Base-by-base conservation (phyloP, 306 rosid species). In the Parietaria judaica region DNA sequence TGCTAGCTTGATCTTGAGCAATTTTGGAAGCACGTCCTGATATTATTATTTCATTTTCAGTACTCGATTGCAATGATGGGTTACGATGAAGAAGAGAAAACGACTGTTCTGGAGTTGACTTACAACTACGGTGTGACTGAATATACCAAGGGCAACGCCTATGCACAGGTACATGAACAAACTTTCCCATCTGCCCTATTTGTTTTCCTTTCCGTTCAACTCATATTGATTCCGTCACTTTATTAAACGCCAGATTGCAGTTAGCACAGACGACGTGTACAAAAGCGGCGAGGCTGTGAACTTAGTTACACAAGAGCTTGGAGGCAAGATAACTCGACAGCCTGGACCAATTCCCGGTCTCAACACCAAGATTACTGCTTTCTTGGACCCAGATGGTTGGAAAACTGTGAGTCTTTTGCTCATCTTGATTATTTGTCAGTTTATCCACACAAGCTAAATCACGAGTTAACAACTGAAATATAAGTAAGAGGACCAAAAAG, bases 321-420 rank as follows among this genome's bases (percentile, higher is more conserved):
- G 98, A 68, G 98, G 98, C 57, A 92, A 92, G 88, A 80, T 92
- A 63, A 84, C 96, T 51, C 80, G 94, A 62, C 86, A 84, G 66
- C 80, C 98, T 31, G 98, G 98, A 63, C 88, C 98, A 35, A 72
- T 84, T 66, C 94, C 95, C 6, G 95, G 98, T 56, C 15, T 92
- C 54, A 86, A 83, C 84, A 92, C 98, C 68, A 92, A 92, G 72
- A 86, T 92, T 54, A 70, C 81, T 61, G 51, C 96, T 74, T 92
- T 92, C 79, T 68, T 92, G 53, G 95, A 92, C 68, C 96, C 96
- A 34, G 98, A 92, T 82, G 98, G 98, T 54, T 88, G 99, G 99
- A 92, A 92, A 79, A 88, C 96, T 56, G 99, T 92, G 73, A 80
- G 99, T 77, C 39, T 60, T n/a, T 36, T 5, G 7, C 6, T 5